Base-by-base conservation (phyloP, 345 rosid genomes). In the Gossypioides kirkii region DNA sequence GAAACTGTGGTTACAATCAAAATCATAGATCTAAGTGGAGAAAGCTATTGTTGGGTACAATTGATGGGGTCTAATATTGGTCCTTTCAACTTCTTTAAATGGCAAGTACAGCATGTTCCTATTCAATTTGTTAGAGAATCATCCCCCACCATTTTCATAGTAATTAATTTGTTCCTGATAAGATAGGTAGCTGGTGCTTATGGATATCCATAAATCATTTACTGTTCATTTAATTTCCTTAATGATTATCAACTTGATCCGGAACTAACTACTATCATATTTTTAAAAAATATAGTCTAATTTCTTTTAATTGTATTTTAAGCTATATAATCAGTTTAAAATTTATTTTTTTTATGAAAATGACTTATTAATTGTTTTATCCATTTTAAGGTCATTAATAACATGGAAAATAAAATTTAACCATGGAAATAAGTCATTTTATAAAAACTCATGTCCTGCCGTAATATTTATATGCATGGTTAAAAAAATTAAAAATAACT, bases 71-170 rank as follows among this genome's bases (percentile, higher is more conserved):
- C 68, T 63, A 20, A 6, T 2, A 64, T 22, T 28, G 6, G 5
- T 10, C 38, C 28, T 23, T 69, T 58, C 67, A 14, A 67, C 38
- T 77, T 77, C 55, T 72, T 41, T 50, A 72, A 47, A 66, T 38
- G 72, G 80, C 76, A 77, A 77, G 53, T 69, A 65, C 26, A 63
- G 22, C 65, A 62, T 64, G 54, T 53, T 36, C 45, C 17, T 56
- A 8, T 64, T 11, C 10, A 14, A 64, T 20, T 41, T n/a, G 26
- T 63, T 63, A 20, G 6, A n/a, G 22, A 8, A 6, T 2, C 12
- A 8, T 10, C 56, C 1, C 13, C 41, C 52, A 9, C 11, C 22
- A 47, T 50, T 69, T 11, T 59, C 64, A n/a, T 41, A 12, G 56
- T n/a, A n/a, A n/a, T 49, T 49, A 49, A 49, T 3, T 16, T 43